phyloP scores from a whole-genome alignment of 2,329 filamentous ascomycete species.

The Malbranchea zuffiana region DNA sequence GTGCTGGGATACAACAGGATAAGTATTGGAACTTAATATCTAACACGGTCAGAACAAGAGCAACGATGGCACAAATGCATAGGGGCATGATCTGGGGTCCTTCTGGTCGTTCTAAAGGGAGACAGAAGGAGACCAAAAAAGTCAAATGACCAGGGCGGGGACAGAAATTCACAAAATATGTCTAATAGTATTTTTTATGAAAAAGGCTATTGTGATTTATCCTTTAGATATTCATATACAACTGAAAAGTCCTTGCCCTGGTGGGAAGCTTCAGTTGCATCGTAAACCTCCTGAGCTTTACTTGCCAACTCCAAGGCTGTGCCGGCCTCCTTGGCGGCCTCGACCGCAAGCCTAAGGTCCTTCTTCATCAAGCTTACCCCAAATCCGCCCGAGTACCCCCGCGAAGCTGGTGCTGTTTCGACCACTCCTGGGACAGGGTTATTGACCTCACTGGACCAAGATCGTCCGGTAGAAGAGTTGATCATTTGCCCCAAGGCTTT shows the following conservation, averaged over 20 bases:
- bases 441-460: constrained; percentile 93
- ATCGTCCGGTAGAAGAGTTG: constrained; percentile 85
- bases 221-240: constrained; percentile 58
- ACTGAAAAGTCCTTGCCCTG: constrained; percentile 70
- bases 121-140: too few relatives aligned
- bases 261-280: constrained; percentile 51
- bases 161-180: too few relatives aligned
- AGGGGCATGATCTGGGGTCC: too few relatives aligned
- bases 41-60: too few relatives aligned
- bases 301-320: constrained; percentile 56
- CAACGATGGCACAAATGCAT: too few relatives aligned
- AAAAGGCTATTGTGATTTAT: constrained; percentile 19
- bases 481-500: constrained; percentile 70
- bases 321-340: constrained; percentile 57
- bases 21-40: too few relatives aligned
- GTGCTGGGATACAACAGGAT: too few relatives aligned
- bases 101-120: too few relatives aligned
- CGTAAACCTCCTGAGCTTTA: constrained; percentile 56
- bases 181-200: too few relatives aligned
- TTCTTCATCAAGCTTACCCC: constrained; percentile 71
- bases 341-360: constrained; percentile 60
- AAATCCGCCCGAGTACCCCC: constrained; percentile 69
- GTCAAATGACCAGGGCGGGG: too few relatives aligned
- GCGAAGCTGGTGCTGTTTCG: constrained; percentile 59
- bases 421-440: constrained; percentile 85